These are phyloP conservation scores for Ceratocystis harringtonii DNA, from an alignment of 2,329 filamentous ascomycete species.

Conservation along the genomic window DNA sequence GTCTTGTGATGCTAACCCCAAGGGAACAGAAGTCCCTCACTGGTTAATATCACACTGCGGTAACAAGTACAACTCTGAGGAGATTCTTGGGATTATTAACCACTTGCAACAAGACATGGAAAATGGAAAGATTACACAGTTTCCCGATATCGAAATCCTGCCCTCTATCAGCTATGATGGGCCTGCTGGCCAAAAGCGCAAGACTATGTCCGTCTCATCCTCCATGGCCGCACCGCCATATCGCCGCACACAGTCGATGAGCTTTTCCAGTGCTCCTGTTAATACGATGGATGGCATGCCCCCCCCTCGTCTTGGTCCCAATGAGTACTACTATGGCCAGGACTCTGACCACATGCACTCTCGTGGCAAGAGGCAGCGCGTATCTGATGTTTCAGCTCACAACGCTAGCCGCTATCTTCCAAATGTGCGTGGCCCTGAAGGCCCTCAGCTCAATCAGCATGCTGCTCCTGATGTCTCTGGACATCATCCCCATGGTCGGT, in stretches of 20 bases:
- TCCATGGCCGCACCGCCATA: conserved; percentile 13
- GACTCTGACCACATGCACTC: conserved; percentile 11
- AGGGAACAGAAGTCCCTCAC: conserved; percentile 30
- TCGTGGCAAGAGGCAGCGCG: conserved; percentile 12
- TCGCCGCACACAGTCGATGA: conserved; percentile 26
- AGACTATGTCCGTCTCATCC: conserved; percentile 8
- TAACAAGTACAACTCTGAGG: conserved; percentile 32
- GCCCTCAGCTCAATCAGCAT: conserved; percentile 3
- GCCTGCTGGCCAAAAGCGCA: conserved; percentile 16
- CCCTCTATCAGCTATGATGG: conserved; percentile 31
- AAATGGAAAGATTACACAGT: conserved; percentile 28
- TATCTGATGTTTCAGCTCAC: conserved; percentile 14
- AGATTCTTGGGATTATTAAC: conserved; percentile 34
- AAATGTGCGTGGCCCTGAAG: conserved; percentile 2
- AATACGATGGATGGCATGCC: conserved; percentile 12
- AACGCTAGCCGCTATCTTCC: conserved; percentile 14
- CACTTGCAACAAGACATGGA: conserved; percentile 33
- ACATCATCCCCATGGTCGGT: conserved; percentile 13
- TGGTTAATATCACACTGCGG: conserved; percentile 36
- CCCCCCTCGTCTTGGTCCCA: conserved; percentile 6
- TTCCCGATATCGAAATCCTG: conserved; percentile 45
- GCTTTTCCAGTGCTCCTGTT: conserved; percentile 18
- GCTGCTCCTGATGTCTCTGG: neutral
- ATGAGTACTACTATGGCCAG: conserved; percentile 12
- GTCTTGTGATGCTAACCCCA: conserved; percentile 24